Percentiles rank a stretch among this genome's conserved stretches.
Evolutionary conservation across 2,329 filamentous ascomycete genomes (phyloP).

Genomic region (Corynespora cassiicola): DNA sequence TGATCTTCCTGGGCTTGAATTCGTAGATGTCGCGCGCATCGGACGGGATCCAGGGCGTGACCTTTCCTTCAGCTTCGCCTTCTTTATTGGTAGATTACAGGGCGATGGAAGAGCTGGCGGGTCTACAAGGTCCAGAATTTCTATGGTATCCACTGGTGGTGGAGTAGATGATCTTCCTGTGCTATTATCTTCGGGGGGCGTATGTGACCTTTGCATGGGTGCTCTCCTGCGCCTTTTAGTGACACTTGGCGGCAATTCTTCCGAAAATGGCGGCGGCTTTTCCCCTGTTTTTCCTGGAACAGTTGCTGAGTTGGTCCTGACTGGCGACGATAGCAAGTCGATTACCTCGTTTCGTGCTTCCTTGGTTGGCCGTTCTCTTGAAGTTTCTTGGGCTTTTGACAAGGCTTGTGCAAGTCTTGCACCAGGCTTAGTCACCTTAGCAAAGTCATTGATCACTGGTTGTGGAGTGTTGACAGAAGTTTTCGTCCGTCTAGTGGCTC

Average conservation of each 20-base stretch:
- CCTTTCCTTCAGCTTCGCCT: too few species aligned
- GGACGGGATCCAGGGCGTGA: too few species aligned
- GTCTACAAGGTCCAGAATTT: constrained; percentile 34
- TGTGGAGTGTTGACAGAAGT: constrained; percentile 23
- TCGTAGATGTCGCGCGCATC: constrained; percentile 17
- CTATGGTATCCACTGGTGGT: constrained; percentile 23
- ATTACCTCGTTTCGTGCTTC: constrained; percentile 18
- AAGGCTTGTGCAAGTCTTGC: constrained; percentile 21
- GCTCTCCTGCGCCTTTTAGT: constrained; percentile 35
- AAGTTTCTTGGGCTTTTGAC: constrained; percentile 25
- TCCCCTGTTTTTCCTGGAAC: constrained; percentile 10
- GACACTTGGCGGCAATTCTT: constrained; percentile 35
- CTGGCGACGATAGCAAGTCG: constrained; percentile 37
- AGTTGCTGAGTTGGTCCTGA: constrained; percentile 7
- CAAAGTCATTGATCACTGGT: constrained; percentile 33
- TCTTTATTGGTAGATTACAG: constrained; percentile 31
- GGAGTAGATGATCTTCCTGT: constrained; percentile 24
- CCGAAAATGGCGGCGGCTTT: constrained; percentile 23
- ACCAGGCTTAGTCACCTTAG: constrained; percentile 45
- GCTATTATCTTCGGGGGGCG: constrained; percentile 27
- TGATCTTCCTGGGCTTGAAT: constrained; percentile 23
- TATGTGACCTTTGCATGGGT: constrained; percentile 43
- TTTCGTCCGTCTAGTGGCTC: constrained; percentile 29
- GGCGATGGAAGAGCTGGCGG: constrained; percentile 29
- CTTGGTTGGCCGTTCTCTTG: constrained; percentile 2